Evolutionary conservation across 495 filamentous ascomycete genomes (phyloP).

Genomic region (Eremomyces bilateralis): DNA sequence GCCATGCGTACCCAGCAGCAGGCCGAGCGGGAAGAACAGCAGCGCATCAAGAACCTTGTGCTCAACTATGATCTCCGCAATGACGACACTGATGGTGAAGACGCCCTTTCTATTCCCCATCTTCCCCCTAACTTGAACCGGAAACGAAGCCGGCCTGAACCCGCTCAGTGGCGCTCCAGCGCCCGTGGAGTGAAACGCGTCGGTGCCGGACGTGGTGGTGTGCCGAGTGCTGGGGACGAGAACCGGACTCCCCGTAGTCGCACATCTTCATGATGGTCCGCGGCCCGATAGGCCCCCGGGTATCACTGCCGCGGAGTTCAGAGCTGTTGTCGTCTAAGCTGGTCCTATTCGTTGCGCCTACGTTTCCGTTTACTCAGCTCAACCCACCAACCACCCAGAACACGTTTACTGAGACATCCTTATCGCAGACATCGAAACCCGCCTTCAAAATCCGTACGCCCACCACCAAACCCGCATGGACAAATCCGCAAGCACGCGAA

Average conservation of each 20-base stretch:
- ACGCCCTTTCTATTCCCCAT: constrained; percentile 34
- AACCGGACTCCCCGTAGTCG: not conserved
- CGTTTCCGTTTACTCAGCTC: not conserved
- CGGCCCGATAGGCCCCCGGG: not conserved
- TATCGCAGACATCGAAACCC: not conserved
- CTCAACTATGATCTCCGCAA: constrained; percentile 84
- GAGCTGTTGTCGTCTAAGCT: not conserved
- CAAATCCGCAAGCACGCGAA: constrained; percentile 46
- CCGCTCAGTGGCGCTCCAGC: no score
- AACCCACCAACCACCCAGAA: not conserved
- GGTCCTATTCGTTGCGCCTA: not conserved
- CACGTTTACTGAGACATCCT: not conserved
- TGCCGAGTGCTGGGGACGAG: not conserved
- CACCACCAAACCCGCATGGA: constrained; percentile 26
- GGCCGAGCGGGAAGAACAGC: constrained; percentile 86
- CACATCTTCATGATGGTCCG: not conserved
- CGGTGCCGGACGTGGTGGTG: no score
- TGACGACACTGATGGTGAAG: constrained; percentile 39
- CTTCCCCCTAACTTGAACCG: constrained; percentile 1
- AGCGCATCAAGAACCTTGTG: constrained; percentile 92
- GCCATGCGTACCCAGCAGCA: constrained; percentile 90
- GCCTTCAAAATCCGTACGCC: constrained; percentile 12
- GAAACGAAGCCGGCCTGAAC: not conserved
- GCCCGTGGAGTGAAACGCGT: no score
- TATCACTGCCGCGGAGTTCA: not conserved